phyloP scores from a whole-genome alignment of 257 asterid species.

The Datura wrightii region DNA sequence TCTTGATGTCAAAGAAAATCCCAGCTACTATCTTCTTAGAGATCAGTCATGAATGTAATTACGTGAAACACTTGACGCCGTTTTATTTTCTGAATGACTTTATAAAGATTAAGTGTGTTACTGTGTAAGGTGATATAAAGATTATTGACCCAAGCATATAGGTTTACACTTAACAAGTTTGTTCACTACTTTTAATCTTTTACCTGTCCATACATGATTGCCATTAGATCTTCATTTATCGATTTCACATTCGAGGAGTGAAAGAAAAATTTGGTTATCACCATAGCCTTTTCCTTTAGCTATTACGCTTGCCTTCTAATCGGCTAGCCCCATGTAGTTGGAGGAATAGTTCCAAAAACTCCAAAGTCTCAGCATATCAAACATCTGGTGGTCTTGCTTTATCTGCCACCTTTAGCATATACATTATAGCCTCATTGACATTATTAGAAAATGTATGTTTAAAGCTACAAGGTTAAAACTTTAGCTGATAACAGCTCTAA shows the following conservation, averaged over 20 bases:
- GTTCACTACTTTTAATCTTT: neutral
- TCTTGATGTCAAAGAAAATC: slow-evolving; percentile 19
- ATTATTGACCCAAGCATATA: neutral
- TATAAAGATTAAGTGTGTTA: neutral
- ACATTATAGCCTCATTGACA: neutral
- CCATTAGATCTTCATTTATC: neutral
- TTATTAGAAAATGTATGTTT: slow-evolving; percentile 12
- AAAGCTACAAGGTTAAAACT: neutral
- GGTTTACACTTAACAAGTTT: neutral
- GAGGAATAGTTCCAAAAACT: slow-evolving; percentile 7
- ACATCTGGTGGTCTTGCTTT: slow-evolving; percentile 12
- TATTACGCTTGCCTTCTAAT: neutral
- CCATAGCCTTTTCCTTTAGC: neutral
- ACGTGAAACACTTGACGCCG: neutral
- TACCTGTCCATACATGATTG: neutral
- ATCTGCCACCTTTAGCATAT: slow-evolving; percentile 1
- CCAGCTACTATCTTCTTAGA: neutral
- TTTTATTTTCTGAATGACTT: slow-evolving; percentile 10
- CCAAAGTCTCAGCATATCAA: neutral
- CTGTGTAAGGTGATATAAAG: neutral
- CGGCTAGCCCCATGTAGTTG: neutral
- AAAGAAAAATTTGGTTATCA: slow-evolving; percentile 3
- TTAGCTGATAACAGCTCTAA: slow-evolving; percentile 13
- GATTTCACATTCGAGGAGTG: neutral
- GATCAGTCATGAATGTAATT: neutral